These are phyloP conservation scores for Tricholomella constricta DNA, from an alignment of 768 basidiomycete genomes.

Conservation along the genomic window DNA sequence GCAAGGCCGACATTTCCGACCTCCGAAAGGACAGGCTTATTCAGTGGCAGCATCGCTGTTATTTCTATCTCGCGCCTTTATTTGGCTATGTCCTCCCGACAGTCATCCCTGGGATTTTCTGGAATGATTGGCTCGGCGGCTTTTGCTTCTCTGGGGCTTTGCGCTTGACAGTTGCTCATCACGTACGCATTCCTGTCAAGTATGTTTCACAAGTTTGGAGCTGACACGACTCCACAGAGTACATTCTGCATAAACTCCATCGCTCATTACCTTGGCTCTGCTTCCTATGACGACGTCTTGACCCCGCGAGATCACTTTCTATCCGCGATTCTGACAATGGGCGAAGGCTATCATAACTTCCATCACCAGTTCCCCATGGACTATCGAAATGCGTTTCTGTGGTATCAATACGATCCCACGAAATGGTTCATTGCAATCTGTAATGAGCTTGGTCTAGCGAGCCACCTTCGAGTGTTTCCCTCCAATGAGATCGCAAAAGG, in stretches of 20 bases:
- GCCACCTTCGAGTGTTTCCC: conserved; percentile 81
- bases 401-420: conserved; percentile 91
- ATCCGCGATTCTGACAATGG: conserved; percentile 82
- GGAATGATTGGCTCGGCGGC: conserved; percentile 79
- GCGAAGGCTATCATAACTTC: conserved; percentile 90
- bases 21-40: conserved; percentile 68
- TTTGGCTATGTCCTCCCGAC: conserved; percentile 77
- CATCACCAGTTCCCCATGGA: conserved; percentile 92
- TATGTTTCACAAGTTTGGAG: conserved; percentile 3
- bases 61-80: conserved; percentile 58
- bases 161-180: conserved; percentile 76
- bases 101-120: conserved; percentile 66
- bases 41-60: conserved; percentile 77
- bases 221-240: conserved; percentile 44
- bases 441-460: conserved; percentile 68
- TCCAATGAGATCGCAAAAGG: conserved; percentile 88
- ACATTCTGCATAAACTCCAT: conserved; percentile 90
- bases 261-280: conserved; percentile 80
- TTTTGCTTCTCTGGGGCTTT: conserved; percentile 75
- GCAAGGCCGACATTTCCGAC: conserved; percentile 73
- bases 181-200: conserved; percentile 50
- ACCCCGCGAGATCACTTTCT: conserved; percentile 78
- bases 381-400: conserved; percentile 74
- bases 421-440: conserved; percentile 91
- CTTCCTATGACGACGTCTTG: conserved; percentile 81